Evolutionary conservation across 495 filamentous ascomycete species (phyloP).

Genomic region (Sabuloglossum arenarium): DNA sequence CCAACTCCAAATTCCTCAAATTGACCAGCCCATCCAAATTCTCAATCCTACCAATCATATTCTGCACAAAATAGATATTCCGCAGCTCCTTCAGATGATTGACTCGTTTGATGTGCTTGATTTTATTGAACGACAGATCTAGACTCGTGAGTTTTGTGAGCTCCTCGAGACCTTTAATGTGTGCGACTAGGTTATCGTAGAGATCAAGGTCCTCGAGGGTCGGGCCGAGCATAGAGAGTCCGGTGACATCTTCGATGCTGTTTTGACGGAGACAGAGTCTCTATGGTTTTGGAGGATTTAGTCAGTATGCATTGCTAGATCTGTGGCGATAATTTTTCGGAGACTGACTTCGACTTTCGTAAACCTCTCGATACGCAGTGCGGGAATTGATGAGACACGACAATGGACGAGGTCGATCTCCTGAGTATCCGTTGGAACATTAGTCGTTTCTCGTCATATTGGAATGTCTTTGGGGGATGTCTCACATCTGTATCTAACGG

Average conservation of each 20-base stretch:
- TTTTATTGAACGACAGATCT: conserved; percentile 95
- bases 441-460: neutral
- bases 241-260: conserved; percentile 55
- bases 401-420: conserved; percentile 84
- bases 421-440: conserved; percentile 16
- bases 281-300: conserved; percentile 14
- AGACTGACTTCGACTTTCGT: conserved; percentile 37
- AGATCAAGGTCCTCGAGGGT: conserved; percentile 73
- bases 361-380: conserved; percentile 67
- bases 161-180: conserved; percentile 64
- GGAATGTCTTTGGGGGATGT: conserved; percentile 1
- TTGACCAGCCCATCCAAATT: conserved; percentile 52
- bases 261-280: conserved; percentile 92
- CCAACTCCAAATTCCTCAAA: conserved; percentile 70
- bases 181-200: conserved; percentile 92
- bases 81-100: conserved; percentile 56
- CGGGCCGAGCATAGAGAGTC: conserved; percentile 36
- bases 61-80: conserved; percentile 87
- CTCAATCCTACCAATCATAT: conserved; percentile 79
- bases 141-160: conserved; percentile 54
- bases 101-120: conserved; percentile 92
- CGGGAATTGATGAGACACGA: conserved; percentile 58
- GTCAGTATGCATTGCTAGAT: neutral
- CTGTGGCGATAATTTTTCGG: neutral
- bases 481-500: conserved; percentile 35